Percentiles rank a stretch among this genome's conserved stretches.
Conservation (phyloP, 1,284 basidiomycete genomes). For the Xerocomus minutiporus region DNA sequence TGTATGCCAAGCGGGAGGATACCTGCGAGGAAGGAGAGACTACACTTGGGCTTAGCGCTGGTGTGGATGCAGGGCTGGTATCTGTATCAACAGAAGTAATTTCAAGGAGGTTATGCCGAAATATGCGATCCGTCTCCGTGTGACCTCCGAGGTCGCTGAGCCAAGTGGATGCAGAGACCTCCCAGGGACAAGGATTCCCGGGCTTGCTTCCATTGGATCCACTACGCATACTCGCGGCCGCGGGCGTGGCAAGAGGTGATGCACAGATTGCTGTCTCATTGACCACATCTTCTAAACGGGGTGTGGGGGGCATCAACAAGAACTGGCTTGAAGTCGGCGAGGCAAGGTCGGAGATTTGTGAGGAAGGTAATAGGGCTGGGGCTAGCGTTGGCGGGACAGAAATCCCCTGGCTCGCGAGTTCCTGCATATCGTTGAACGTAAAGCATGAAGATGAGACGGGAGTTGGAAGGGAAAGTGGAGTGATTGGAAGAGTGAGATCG, state of each 20-base stretch:
- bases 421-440: slow-evolving; percentile 19
- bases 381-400: slow-evolving; percentile 10
- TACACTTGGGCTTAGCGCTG: slow-evolving; percentile 24
- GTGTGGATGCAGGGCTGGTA: slow-evolving; percentile 27
- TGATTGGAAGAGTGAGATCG: slow-evolving; percentile 30
- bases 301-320: slow-evolving; percentile 28
- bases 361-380: slow-evolving; percentile 6
- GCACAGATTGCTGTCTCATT: slow-evolving; percentile 8
- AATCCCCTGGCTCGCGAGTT: slow-evolving; percentile 5
- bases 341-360: slow-evolving; percentile 15
- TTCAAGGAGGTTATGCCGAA: slow-evolving; percentile 23
- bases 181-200: slow-evolving; percentile 20
- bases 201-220: slow-evolving; percentile 11
- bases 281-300: slow-evolving; percentile 9
- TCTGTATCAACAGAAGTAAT: slow-evolving; percentile 13
- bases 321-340: slow-evolving; percentile 34
- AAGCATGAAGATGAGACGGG: slow-evolving; percentile 30
- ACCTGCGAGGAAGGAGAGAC: slow-evolving; percentile 20
- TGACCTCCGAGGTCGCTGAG: slow-evolving; percentile 33
- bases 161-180: slow-evolving; percentile 27
- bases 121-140: slow-evolving; percentile 33
- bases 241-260: slow-evolving; percentile 12
- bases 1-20: slow-evolving; percentile 15
- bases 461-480: slow-evolving; percentile 27
- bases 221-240: slow-evolving; percentile 2